These are phyloP conservation scores for Phyllostachys edulis DNA, from an alignment of 176 grass and related monocot genomes.

Conservation along the genomic window DNA sequence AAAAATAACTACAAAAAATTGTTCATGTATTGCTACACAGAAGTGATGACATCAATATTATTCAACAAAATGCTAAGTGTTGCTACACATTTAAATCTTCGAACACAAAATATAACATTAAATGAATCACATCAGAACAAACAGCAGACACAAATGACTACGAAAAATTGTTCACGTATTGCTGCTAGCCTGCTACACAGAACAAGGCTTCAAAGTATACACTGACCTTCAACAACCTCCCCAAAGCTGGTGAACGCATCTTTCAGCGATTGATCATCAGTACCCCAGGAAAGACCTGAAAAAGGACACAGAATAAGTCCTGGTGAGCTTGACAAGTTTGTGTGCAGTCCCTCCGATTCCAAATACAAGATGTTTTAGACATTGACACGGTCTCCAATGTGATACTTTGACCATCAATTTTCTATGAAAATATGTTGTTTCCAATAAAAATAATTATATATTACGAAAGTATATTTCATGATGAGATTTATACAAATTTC, in stretches of 20 bases:
- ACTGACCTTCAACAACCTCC: constrained; percentile 69
- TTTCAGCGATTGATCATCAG: constrained; percentile 47
- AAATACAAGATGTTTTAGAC: no score
- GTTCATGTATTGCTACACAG: not conserved
- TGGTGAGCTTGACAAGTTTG: not conserved
- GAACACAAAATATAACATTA: not conserved
- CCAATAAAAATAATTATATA: no score
- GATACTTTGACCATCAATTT: no score
- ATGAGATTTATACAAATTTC: no score
- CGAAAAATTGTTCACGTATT: not conserved
- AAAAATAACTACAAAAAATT: not conserved
- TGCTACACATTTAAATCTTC: not conserved
- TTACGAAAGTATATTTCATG: no score
- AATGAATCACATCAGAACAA: not conserved
- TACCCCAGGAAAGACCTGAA: constrained; percentile 63
- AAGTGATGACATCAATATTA: not conserved
- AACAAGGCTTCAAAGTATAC: not conserved
- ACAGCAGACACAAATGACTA: not conserved
- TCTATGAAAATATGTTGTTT: no score
- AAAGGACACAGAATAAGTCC: not conserved
- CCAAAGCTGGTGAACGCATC: constrained; percentile 62
- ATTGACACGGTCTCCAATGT: no score
- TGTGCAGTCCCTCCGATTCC: not conserved
- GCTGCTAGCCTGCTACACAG: no score
- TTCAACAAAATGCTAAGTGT: not conserved